These are phyloP conservation scores for Pyrenula massariospora DNA, from an alignment of 495 filamentous ascomycete genomes.

Conservation along the genomic window DNA sequence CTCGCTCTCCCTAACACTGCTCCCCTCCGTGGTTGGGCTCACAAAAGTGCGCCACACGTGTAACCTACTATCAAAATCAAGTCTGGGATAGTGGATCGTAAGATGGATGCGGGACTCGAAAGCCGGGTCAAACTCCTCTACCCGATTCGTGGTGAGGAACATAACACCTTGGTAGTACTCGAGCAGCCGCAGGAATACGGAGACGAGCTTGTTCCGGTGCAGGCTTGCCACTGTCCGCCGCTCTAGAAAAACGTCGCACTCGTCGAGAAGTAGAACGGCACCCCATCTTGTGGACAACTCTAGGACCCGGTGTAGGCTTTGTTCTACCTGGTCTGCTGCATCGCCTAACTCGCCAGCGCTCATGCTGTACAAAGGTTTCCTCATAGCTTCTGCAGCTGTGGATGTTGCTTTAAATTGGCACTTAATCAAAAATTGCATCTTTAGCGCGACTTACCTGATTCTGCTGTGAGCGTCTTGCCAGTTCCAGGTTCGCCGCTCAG, in stretches of 20 bases:
- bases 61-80: conserved; percentile 17
- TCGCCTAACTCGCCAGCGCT: conserved; percentile 10
- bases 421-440: too few relatives aligned
- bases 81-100: conserved; percentile 30
- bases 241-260: conserved; percentile 36
- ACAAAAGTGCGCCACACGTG: conserved; percentile 22
- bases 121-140: conserved; percentile 34
- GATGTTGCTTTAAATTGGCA: too few relatives aligned
- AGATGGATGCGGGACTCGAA: conserved; percentile 42
- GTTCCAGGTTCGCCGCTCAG: conserved; percentile 29
- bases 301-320: conserved; percentile 7
- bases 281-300: conserved; percentile 28
- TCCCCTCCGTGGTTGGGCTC: conserved; percentile 2
- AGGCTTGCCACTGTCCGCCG: conserved; percentile 19
- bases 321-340: conserved; percentile 10
- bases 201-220: conserved; percentile 30
- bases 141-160: conserved; percentile 47
- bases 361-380: conserved; percentile 13
- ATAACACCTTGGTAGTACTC: conserved; percentile 47
- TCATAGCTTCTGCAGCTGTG: conserved; percentile 10
- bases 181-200: conserved; percentile 38
- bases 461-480: conserved; percentile 31
- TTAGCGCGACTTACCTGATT: conserved; percentile 10
- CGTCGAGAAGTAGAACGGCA: conserved; percentile 31
- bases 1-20: conserved; percentile 15